These are phyloP conservation scores for Closterium sp. DNA, from an alignment of 139 green algal species.

Conservation along the genomic window DNA sequence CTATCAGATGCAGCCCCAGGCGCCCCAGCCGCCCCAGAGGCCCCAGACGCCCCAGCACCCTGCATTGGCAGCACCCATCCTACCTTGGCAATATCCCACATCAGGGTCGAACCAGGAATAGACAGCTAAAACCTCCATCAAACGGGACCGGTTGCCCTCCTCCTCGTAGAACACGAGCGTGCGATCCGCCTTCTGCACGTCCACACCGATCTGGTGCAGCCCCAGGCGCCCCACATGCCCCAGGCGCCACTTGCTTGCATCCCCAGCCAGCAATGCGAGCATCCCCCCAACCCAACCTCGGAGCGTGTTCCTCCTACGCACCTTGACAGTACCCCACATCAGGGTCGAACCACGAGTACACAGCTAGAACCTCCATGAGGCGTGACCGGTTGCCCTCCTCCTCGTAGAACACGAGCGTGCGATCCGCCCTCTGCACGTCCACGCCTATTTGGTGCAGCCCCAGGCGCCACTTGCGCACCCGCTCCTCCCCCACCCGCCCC, in stretches of 20 bases:
- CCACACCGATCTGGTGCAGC: slow-evolving; percentile 26
- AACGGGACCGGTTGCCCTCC: slow-evolving; percentile 19
- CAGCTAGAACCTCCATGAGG: slow-evolving; percentile 63
- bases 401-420: slow-evolving; percentile 36
- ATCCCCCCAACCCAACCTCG: no score
- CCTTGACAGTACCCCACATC: slow-evolving; percentile 77
- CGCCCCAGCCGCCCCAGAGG: no score
- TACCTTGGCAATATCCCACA: slow-evolving; percentile 78
- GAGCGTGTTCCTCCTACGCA: no score
- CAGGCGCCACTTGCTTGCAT: no score
- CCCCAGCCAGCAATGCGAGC: no score
- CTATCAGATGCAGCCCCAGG: slow-evolving; percentile 28
- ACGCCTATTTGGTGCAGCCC: slow-evolving; percentile 49
- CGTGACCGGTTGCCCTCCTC: slow-evolving; percentile 9
- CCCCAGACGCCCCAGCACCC: no score
- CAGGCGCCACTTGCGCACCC: slow-evolving; percentile 19
- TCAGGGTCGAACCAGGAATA: slow-evolving; percentile 78
- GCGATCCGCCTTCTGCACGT: no score
- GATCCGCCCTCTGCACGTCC: slow-evolving; percentile 46
- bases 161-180: slow-evolving; percentile 42
- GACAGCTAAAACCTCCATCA: slow-evolving; percentile 67
- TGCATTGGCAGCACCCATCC: no score
- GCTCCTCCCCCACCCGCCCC: slow-evolving; percentile 2
- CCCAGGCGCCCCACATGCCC: no score
- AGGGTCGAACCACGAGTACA: slow-evolving; percentile 76